Percentiles rank a stretch among this genome's conserved stretches.
phyloP scores from a whole-genome alignment of 2,329 filamentous ascomycete genomes.

The Sporothrix dimorphospora region DNA sequence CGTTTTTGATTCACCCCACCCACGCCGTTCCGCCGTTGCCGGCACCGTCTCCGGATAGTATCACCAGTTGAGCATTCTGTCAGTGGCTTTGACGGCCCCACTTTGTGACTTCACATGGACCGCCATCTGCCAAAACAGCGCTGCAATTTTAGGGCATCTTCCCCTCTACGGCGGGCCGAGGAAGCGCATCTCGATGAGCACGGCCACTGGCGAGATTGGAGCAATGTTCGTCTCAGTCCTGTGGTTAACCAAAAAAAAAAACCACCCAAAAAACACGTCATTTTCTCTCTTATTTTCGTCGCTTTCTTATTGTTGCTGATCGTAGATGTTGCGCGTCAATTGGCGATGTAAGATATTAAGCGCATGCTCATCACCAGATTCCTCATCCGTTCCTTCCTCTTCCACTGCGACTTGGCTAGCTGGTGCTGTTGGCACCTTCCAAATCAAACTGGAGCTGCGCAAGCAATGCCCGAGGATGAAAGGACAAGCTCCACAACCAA shows the following conservation, averaged over 20 bases:
- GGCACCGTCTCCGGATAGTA: not conserved
- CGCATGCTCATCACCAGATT: not conserved
- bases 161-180: slow-evolving; percentile 5
- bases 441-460: slow-evolving; percentile 15
- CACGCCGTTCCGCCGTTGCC: not conserved
- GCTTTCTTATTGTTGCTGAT: not conserved
- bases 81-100: not conserved
- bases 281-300: no score
- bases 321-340: not conserved
- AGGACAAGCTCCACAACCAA: not conserved
- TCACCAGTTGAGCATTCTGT: not conserved
- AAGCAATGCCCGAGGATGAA: not conserved
- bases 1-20: not conserved
- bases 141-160: not conserved
- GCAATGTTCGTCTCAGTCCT: not conserved
- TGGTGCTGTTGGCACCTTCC: not conserved
- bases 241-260: no score
- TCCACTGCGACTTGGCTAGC: not conserved
- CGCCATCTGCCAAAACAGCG: not conserved
- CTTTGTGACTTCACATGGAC: not conserved
- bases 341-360: no score
- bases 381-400: not conserved
- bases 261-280: no score
- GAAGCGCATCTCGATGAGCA: not conserved
- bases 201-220: not conserved